Base-by-base conservation (phyloP, 176 grass and related monocot species). In the Phragmites australis region DNA sequence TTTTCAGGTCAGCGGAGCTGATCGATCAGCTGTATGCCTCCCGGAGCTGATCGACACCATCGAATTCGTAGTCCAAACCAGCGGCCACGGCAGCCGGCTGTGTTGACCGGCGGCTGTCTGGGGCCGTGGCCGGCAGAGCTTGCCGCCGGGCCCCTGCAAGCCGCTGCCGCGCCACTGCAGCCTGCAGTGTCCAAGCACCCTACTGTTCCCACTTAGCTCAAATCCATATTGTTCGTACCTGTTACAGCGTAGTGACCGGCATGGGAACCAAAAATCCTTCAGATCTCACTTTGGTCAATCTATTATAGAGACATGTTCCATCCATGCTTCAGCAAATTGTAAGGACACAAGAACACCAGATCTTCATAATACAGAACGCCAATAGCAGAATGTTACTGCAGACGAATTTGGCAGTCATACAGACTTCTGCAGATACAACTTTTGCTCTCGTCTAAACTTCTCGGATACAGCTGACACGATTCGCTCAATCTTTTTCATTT, bases 271-370 rank as follows among this genome's bases (percentile, higher is more conserved):
- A 43, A 43, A 22, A 9, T 41, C 34, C 37, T 21, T 10, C 9
- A 41, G 8, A 2, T 12, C 13, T 49, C 23, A 18, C 9, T 25
- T 3, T 8, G n/a, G n/a, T n/a, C n/a, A n/a, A n/a, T n/a, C n/a
- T n/a, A n/a, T n/a, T n/a, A n/a, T n/a, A n/a, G n/a, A n/a, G n/a
- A n/a, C n/a, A n/a, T n/a, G n/a, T n/a, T n/a, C n/a, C n/a, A n/a
- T n/a, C n/a, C n/a, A n/a, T n/a, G n/a, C n/a, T n/a, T 66, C 1
- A 56, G 55, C 63, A 68, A 58, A 65, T 19, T 43, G 75, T 37
- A 32, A 66, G 13, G 25, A 3, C 34, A 9, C 27, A 52, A n/a
- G 14, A 79, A 43, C 18, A 82, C 41, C 22, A 77, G n/a, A 51
- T 42, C 30, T 77, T 27, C 31, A 32, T n/a, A 23, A 16, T 26